Evolutionary conservation across 23 red algal genomes (phyloP), one percentile per base, ranked within the genome.

Genomic region (Cyanidioschyzon merolae): DNA sequence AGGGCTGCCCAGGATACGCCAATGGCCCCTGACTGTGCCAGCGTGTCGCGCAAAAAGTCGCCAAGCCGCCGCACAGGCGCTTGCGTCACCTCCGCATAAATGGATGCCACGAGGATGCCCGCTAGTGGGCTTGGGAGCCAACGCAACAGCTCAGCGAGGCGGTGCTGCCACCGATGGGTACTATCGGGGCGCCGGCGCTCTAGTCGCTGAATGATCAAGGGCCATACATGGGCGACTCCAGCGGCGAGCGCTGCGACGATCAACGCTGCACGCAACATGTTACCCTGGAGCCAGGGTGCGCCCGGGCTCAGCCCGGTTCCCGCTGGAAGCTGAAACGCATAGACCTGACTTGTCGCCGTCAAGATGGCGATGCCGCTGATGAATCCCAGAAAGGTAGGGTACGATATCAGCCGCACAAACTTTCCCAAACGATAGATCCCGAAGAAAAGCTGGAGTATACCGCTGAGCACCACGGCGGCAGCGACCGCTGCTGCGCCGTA

Each of bases 341-440:
- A 38, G 7, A 67, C 31, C 32, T 80, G 77, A 35, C 26, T 58
- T 45, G 2, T 2, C n/a, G 57, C n/a, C 31, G 59, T 80, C 3
- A 80, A 17, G 2, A 41, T 32, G 1, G 77, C 77, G 3, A 80
- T 50, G 3, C 77, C 77, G 50, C 57, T 12, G n/a, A 80, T 35
- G 77, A 80, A 80, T 1, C 77, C 77, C 34, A 80, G 37, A 50
- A 80, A 59, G 26, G 34, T 58, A 2, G 77, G 37, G 17, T 80
- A 37, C n/a, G 77, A 58, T 2, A 80, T 68, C n/a, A 80, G 77
- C 7, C 77, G 77, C 7, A 80, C 32, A 68, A 80, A 41, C 58
- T 80, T 80, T 25, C 38, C 77, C 2, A 80, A 45, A 2, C 77
- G 50, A 37, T 67, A 80, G 17, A 15, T 27, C 15, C 38, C 77